Evolutionary conservation across 805 yeast species (phyloP).

Genomic region (Kodamaea lidongshanica): DNA sequence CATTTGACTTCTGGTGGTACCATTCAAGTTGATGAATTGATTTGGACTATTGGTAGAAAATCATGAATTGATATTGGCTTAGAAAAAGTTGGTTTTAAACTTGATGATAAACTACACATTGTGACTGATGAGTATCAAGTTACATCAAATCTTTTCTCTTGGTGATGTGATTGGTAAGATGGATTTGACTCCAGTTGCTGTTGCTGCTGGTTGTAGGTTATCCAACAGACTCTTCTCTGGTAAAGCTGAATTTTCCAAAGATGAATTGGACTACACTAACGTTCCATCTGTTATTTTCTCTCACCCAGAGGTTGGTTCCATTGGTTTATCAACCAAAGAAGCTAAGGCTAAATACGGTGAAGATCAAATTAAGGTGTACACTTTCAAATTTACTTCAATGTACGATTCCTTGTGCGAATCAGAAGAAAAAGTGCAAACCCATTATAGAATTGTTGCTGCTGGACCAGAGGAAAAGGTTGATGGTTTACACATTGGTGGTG

Average conservation of each 20-base stretch:
- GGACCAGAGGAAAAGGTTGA: constrained; percentile 89
- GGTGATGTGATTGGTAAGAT: constrained; percentile 94
- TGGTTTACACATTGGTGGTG: constrained; percentile 93
- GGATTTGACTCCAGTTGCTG: constrained; percentile 96
- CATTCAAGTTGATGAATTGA: constrained; percentile 62
- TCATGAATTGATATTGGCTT: constrained; percentile 70
- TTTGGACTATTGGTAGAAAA: constrained; percentile 94
- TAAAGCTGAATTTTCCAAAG: constrained; percentile 57
- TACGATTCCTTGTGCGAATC: constrained; percentile 73
- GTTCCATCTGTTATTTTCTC: constrained; percentile 94
- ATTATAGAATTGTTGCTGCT: constrained; percentile 72
- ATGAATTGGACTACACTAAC: constrained; percentile 78
- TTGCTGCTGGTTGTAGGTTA: constrained; percentile 94
- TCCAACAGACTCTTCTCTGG: constrained; percentile 86
- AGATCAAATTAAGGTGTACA: constrained; percentile 74
- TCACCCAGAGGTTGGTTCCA: constrained; percentile 95
- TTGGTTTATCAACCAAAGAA: constrained; percentile 76
- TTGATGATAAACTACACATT: constrained; percentile 56
- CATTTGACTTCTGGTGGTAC: constrained; percentile 31
- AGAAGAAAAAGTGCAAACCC: constrained; percentile 76
- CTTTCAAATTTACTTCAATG: constrained; percentile 83
- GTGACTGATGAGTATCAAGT: constrained; percentile 84
- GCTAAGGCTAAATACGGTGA: constrained; percentile 77
- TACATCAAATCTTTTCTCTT: constrained; percentile 72
- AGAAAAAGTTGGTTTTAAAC: constrained; percentile 66